These are phyloP conservation scores for Monosporascus sp. DNA, from an alignment of 2,329 filamentous ascomycete species.

Conservation along the genomic window DNA sequence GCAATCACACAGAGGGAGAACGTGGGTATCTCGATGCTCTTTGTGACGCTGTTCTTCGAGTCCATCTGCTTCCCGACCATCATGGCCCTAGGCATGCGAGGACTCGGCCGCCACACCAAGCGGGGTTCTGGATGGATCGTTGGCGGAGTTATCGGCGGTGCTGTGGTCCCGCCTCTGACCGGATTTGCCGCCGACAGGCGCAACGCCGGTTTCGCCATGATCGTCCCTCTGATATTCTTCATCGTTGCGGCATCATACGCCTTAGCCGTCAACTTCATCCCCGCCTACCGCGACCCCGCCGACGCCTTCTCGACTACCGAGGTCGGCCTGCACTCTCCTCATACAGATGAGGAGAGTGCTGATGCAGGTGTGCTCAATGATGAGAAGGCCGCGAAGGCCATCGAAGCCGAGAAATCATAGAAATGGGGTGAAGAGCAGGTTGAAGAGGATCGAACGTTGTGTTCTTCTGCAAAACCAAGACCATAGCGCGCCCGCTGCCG, in stretches of 20 bases:
- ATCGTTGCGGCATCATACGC: constrained; percentile 51
- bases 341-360: constrained; percentile 14
- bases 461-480: no score
- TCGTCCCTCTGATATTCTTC: constrained; percentile 59
- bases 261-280: constrained; percentile 60
- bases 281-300: constrained; percentile 55
- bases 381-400: constrained; percentile 14
- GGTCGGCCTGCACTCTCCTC: constrained; percentile 28
- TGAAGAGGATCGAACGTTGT: no score
- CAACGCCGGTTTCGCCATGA: constrained; percentile 57
- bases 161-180: constrained; percentile 66
- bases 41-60: constrained; percentile 71
- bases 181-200: constrained; percentile 61
- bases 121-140: constrained; percentile 68
- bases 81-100: constrained; percentile 69
- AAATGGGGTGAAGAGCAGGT: background rate
- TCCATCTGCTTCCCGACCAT: constrained; percentile 78
- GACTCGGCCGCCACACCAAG: constrained; percentile 71
- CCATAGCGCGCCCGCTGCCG: no score
- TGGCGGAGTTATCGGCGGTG: constrained; percentile 66
- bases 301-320: constrained; percentile 49
- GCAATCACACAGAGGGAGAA: constrained; percentile 42
- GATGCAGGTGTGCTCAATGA: constrained; percentile 9
- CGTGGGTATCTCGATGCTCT: constrained; percentile 55
- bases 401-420: constrained; percentile 3